Evolutionary conservation across 192 early-diverging fungal species (phyloP).

Genomic region (Backusella circina): DNA sequence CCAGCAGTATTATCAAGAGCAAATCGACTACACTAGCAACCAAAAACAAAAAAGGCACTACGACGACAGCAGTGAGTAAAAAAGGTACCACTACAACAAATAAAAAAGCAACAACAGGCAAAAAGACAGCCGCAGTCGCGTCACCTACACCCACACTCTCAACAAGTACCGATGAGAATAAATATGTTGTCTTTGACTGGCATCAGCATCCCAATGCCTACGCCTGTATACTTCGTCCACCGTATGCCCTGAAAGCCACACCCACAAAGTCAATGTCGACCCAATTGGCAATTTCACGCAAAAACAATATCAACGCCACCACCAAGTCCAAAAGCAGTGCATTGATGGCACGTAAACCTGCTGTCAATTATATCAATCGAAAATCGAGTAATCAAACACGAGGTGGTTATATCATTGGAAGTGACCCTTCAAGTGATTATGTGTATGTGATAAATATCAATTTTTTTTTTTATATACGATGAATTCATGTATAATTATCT

Average conservation of each 20-base stretch:
- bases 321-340: not conserved
- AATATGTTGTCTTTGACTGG: not conserved
- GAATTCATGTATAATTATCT: not conserved
- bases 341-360: not conserved
- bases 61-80: not conserved
- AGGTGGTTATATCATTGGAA: conserved; percentile 10
- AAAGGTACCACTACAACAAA: not conserved
- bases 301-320: not conserved
- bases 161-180: not conserved
- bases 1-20: not conserved
- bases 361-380: not conserved
- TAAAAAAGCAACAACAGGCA: not conserved
- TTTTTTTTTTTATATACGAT: not conserved
- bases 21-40: not conserved
- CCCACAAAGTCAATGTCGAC: not conserved
- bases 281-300: not conserved
- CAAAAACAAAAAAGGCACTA: not conserved
- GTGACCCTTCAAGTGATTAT: not conserved
- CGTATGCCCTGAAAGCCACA: not conserved
- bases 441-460: not conserved
- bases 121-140: not conserved
- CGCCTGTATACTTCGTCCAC: not conserved
- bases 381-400: not conserved
- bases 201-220: not conserved
- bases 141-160: too few species aligned